Evolutionary conservation across 2,329 filamentous ascomycete genomes (phyloP), one percentile per base, ranked within the genome.

Genomic region (Nothomitra cinnamomea): DNA sequence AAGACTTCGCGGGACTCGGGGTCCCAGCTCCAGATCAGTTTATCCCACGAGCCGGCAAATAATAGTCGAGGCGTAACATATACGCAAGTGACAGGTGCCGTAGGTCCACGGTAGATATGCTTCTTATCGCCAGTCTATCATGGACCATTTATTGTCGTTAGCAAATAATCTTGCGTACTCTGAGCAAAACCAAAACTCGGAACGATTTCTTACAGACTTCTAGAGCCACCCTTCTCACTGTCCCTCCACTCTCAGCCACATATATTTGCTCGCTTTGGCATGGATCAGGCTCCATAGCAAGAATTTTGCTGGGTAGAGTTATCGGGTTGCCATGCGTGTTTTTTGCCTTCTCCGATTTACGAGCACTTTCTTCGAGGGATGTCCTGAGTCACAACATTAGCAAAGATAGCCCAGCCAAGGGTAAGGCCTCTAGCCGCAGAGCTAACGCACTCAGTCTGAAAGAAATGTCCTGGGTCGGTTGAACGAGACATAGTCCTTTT

Each of bases 1-100:
- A 70, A 72, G 1, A 71, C 68, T 28, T 71, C 65, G 43, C 71
- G 72, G 2, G 78, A 78, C 17, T 74, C 70, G 32, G 83, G 70
- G 61, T 85, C 75, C 85, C 87, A 95, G 32, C 83, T 85, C 82
- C 88, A 95, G 55, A 96, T 77, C 19, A 79, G 76, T 69, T 94
- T 95, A 69, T 98, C 90, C 92, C 92, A 98, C 56, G 83, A 92
- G 35, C 89, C 90, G 22, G 87, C 87, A 66, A 87, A 95, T 10
- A 95, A 64, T 1, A 75, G 7, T 17, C n/a, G 17, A 17, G 45
- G 32, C 1, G 45, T 10, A 36, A 87, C 72, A 15, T 84, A 79
- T 25, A 94, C 68, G 59, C 83, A 85, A 8, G 87, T 90, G 8
- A 95, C 72, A 1, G 92, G 92, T 2, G 87, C 83, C 47, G 76